Conservation (phyloP, 164 flowering plant species). For the Nelumbo lutea region DNA sequence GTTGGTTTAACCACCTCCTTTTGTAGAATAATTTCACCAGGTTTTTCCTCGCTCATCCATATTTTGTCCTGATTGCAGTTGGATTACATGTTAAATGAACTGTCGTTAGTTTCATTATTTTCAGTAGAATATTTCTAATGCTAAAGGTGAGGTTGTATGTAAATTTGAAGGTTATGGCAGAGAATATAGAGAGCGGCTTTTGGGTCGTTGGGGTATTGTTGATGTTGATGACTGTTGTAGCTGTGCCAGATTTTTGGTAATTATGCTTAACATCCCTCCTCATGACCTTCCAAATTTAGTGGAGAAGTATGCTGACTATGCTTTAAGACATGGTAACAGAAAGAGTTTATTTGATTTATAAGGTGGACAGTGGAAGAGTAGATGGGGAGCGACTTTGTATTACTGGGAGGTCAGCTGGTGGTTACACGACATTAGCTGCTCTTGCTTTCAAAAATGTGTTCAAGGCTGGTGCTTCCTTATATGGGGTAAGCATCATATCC, state of each 20-base stretch:
- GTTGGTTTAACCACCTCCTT: background rate
- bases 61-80: background rate
- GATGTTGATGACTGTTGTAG: slow-evolving; percentile 97
- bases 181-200: slow-evolving; percentile 81
- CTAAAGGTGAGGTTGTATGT: slow-evolving; percentile 10
- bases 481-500: slow-evolving; percentile 65
- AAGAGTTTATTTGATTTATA: slow-evolving; percentile 16
- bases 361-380: slow-evolving; percentile 84
- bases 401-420: slow-evolving; percentile 96
- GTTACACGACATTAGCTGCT: slow-evolving; percentile 92
- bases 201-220: slow-evolving; percentile 84
- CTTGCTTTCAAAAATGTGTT: slow-evolving; percentile 84
- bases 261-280: background rate
- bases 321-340: background rate
- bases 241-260: slow-evolving; percentile 87
- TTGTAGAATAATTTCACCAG: background rate
- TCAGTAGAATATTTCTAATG: background rate
- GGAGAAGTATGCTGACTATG: background rate
- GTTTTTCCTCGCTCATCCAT: background rate
- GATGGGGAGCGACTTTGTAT: slow-evolving; percentile 76
- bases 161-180: slow-evolving; percentile 82
- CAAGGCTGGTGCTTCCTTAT: slow-evolving; percentile 94
- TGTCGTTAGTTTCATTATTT: background rate
- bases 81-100: background rate
- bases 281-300: background rate